These are phyloP conservation scores for Penicillium lagena DNA, from an alignment of 495 filamentous ascomycete genomes.

Conservation along the genomic window DNA sequence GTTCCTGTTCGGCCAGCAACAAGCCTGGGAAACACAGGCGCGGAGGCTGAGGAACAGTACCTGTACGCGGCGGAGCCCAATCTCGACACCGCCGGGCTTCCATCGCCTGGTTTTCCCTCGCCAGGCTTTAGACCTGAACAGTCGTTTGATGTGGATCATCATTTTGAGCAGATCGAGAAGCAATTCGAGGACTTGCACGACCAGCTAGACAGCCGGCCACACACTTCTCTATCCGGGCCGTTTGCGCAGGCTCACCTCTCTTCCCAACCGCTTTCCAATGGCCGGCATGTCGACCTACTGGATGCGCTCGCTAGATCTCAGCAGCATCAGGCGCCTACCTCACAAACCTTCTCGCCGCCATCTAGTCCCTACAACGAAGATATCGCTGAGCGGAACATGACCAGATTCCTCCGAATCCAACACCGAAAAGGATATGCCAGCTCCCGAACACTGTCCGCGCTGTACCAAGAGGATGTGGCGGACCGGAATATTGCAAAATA, in stretches of 20 bases:
- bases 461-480: conserved; percentile 41
- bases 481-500: conserved; percentile 35
- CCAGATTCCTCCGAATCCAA: conserved; percentile 26
- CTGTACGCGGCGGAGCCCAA: conserved; percentile 3
- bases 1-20: conserved; percentile 7
- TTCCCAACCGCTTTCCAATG: conserved; percentile 9
- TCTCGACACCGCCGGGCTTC: conserved; percentile 8
- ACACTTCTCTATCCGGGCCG: conserved; percentile 21
- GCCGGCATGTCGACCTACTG: conserved; percentile 36
- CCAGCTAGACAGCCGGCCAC: conserved; percentile 21
- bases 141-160: conserved; percentile 19
- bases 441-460: conserved; percentile 23
- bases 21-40: conserved; percentile 3
- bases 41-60: conserved; percentile 1
- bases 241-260: conserved; percentile 2
- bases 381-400: conserved; percentile 43
- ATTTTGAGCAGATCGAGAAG: conserved; percentile 34
- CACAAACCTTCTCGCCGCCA: conserved; percentile 18
- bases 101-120: conserved; percentile 8
- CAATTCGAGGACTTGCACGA: conserved; percentile 38
- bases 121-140: conserved; percentile 6
- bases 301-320: conserved; percentile 30
- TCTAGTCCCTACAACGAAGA: conserved; percentile 40
- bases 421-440: conserved; percentile 17
- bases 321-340: conserved; percentile 16